Percentiles rank a stretch among this genome's conserved stretches.
Evolutionary conservation across 257 asterid genomes (phyloP).

Genomic region (Capsicum pubescens): DNA sequence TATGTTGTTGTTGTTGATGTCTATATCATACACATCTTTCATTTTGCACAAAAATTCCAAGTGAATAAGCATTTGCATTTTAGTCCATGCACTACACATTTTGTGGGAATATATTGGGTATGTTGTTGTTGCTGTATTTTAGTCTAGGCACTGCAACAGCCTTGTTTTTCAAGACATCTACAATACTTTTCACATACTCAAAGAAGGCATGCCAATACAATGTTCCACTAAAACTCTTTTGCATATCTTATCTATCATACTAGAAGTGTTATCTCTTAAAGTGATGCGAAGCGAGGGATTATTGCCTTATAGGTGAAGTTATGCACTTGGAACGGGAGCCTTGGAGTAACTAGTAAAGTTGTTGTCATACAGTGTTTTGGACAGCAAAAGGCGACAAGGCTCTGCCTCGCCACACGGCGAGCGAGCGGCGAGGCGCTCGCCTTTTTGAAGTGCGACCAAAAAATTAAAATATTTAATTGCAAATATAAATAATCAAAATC

Average conservation of each 20-base stretch:
- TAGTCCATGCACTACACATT: not conserved
- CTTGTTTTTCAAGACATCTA: conserved; percentile 18
- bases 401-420: too few species aligned
- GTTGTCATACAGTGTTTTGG: too few species aligned
- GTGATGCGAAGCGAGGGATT: not conserved
- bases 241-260: not conserved
- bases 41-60: not conserved
- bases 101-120: too few species aligned
- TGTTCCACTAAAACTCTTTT: not conserved
- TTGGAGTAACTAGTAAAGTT: too few species aligned
- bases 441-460: too few species aligned
- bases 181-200: not conserved
- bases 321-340: not conserved
- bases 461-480: too few species aligned
- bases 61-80: not conserved
- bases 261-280: not conserved
- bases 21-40: not conserved
- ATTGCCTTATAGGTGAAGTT: not conserved
- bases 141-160: not conserved
- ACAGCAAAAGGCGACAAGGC: too few species aligned
- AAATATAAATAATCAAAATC: too few species aligned
- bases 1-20: not conserved
- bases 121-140: too few species aligned
- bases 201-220: conserved; percentile 13
- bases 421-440: too few species aligned